These are phyloP conservation scores for Lupinus albus DNA, from an alignment of 306 rosid species.

Conservation along the genomic window DNA sequence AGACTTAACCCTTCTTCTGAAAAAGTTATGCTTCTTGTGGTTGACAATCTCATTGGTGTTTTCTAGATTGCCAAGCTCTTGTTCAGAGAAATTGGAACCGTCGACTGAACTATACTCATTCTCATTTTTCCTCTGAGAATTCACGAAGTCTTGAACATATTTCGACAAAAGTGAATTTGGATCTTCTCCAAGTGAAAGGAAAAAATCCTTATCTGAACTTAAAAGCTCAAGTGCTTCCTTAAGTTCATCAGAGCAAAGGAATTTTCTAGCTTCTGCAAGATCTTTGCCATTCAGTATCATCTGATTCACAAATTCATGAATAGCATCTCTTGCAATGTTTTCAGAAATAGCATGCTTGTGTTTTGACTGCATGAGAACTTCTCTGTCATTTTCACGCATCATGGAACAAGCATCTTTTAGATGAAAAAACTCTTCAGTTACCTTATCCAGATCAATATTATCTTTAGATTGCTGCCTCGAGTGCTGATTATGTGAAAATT, in stretches of 20 bases:
- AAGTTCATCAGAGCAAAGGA: conserved; percentile 66
- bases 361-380: conserved; percentile 45
- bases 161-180: conserved; percentile 71
- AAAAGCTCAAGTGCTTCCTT: conserved; percentile 65
- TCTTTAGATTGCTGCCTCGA: conserved; percentile 54
- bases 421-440: conserved; percentile 73
- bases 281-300: conserved; percentile 65
- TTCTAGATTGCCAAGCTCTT: conserved; percentile 45
- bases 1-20: conserved; percentile 74
- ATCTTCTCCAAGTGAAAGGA: conserved; percentile 65
- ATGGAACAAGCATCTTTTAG: conserved; percentile 46
- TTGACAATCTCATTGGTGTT: conserved; percentile 60
- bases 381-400: conserved; percentile 53
- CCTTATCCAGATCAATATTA: conserved; percentile 59
- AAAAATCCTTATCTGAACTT: conserved; percentile 76
- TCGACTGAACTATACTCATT: conserved; percentile 47
- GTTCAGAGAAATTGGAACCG: conserved; percentile 51
- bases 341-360: conserved; percentile 64
- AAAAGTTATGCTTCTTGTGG: conserved; percentile 67
- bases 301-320: conserved; percentile 68
- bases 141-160: conserved; percentile 64
- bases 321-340: conserved; percentile 54
- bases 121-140: conserved; percentile 43
- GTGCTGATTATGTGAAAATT: conserved; percentile 49
- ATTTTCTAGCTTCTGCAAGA: conserved; percentile 65